Conservation (phyloP, 495 filamentous ascomycete species). For the Penicillium crystallinum region DNA sequence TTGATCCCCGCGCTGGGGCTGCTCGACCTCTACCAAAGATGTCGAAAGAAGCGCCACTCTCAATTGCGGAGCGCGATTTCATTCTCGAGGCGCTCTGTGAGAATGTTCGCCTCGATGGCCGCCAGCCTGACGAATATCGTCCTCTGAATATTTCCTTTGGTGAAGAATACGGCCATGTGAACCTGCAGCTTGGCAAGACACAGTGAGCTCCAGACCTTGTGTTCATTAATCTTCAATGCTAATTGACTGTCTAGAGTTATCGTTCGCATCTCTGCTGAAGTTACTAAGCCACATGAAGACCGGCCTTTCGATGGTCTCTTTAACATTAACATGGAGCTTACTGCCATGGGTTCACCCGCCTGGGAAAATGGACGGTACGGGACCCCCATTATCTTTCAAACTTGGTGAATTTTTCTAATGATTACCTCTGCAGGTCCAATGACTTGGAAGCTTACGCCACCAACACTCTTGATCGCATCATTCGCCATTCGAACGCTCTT, state of each 20-base stretch:
- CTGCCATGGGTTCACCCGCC: slow-evolving; percentile 84
- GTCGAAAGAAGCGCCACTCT: slow-evolving; percentile 85
- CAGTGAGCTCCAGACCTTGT: slow-evolving; percentile 46
- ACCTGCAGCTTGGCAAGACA: slow-evolving; percentile 86
- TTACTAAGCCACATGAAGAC: slow-evolving; percentile 76
- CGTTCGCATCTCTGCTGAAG: slow-evolving; percentile 79
- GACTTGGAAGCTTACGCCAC: slow-evolving; percentile 80
- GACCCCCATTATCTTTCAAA: not conserved
- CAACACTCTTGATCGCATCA: slow-evolving; percentile 82
- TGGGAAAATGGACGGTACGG: slow-evolving; percentile 78
- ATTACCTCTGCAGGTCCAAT: slow-evolving; percentile 47
- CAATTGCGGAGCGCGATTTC: slow-evolving; percentile 73
- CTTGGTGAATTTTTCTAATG: slow-evolving; percentile 1
- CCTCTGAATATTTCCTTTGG: slow-evolving; percentile 74
- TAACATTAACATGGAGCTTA: slow-evolving; percentile 82
- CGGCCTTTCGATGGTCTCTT: slow-evolving; percentile 94
- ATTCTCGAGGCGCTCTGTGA: slow-evolving; percentile 70
- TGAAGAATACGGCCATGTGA: slow-evolving; percentile 84
- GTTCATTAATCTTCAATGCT: not conserved
- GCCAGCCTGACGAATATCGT: slow-evolving; percentile 71
- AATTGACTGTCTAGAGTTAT: slow-evolving; percentile 55
- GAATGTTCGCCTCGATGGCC: slow-evolving; percentile 75
- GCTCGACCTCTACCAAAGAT: slow-evolving; percentile 44
- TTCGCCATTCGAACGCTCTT: slow-evolving; percentile 84
- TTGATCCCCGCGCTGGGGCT: slow-evolving; percentile 23